Conservation (phyloP, 441 rosid species). For the Theobroma grandiflorum region DNA sequence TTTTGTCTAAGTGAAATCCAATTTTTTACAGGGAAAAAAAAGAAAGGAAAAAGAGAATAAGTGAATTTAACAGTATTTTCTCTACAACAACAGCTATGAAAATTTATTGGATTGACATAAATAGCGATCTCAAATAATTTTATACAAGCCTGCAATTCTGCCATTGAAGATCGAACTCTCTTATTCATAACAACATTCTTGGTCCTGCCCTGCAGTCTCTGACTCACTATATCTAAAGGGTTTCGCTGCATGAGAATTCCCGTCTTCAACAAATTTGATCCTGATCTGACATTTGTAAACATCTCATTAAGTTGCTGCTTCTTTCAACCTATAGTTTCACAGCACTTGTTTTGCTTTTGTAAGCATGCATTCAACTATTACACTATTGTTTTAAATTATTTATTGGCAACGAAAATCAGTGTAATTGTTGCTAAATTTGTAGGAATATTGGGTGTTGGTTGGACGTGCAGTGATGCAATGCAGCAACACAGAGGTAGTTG, state of each 20-base stretch:
- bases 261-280: conserved; percentile 47
- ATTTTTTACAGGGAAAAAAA: background rate
- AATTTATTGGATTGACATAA: conserved; percentile 1
- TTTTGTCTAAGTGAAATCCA: too few species aligned
- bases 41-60: background rate
- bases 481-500: conserved; percentile 80
- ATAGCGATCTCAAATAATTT: conserved; percentile 16
- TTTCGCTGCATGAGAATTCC: conserved; percentile 52
- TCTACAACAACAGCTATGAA: background rate
- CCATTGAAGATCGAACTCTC: conserved; percentile 59
- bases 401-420: background rate
- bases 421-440: conserved; percentile 14
- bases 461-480: conserved; percentile 99
- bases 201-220: conserved; percentile 58
- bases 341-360: conserved; percentile 42
- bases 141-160: conserved; percentile 63
- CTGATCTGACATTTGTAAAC: conserved; percentile 47
- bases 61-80: background rate
- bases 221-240: conserved; percentile 51
- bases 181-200: conserved; percentile 59
- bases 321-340: conserved; percentile 46
- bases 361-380: conserved; percentile 45
- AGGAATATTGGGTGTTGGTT: conserved; percentile 99
- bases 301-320: conserved; percentile 59
- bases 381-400: background rate